These are phyloP conservation scores for Saccharata proteae DNA, from an alignment of 2,329 filamentous ascomycete genomes.

Conservation along the genomic window DNA sequence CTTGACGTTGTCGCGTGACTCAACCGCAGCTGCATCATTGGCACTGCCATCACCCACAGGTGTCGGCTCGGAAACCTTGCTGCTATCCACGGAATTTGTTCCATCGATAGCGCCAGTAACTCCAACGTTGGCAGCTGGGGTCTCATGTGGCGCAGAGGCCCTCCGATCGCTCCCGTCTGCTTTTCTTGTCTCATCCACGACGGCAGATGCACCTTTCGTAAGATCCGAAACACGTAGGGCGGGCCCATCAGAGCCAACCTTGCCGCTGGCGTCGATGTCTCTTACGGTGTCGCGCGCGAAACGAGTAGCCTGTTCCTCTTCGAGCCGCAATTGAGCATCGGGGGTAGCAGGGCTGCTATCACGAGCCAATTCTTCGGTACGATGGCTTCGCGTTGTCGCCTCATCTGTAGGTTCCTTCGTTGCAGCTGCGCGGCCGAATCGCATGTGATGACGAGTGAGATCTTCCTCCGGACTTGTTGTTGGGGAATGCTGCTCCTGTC, in stretches of 20 bases:
- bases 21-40: too few species aligned
- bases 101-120: too few species aligned
- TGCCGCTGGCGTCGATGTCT: not conserved
- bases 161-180: not conserved
- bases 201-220: not conserved
- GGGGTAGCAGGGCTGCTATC: conserved; percentile 38
- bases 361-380: conserved; percentile 23
- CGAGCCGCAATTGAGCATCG: conserved; percentile 46
- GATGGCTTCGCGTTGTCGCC: too few species aligned
- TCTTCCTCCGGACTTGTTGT: conserved; percentile 63
- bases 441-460: conserved; percentile 27
- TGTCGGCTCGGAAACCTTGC: too few species aligned
- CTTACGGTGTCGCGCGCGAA: conserved; percentile 18
- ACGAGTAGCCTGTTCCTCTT: conserved; percentile 39
- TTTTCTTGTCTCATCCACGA: not conserved
- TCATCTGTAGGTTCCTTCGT: conserved; percentile 1
- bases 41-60: too few species aligned
- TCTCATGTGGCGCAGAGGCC: not conserved
- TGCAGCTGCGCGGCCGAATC: conserved; percentile 1
- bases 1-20: too few species aligned
- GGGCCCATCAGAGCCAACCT: too few species aligned
- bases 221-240: not conserved
- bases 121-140: too few species aligned
- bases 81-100: too few species aligned
- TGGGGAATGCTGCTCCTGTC: conserved; percentile 54